phyloP scores from a whole-genome alignment of 108 stramenopile genomes.

The Nitzschia sp. region DNA sequence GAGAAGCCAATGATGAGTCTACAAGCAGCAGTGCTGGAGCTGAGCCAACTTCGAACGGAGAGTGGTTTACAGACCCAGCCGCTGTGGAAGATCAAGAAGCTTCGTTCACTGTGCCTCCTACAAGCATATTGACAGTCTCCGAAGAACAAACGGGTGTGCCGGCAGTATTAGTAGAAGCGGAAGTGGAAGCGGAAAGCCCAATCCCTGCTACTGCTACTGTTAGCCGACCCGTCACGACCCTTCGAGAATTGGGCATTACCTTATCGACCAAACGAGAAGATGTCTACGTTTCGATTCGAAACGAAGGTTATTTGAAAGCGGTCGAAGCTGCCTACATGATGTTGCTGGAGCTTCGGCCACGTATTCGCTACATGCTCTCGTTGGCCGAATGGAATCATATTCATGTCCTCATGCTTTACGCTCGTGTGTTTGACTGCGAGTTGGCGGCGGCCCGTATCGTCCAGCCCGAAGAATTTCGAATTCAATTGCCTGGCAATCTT shows the following conservation, averaged over 20 bases:
- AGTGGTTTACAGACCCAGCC: too few species aligned
- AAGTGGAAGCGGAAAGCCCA: not conserved
- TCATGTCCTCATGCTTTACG: constrained; percentile 26
- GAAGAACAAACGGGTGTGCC: too few species aligned
- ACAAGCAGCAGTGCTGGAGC: too few species aligned
- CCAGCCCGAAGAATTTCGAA: constrained; percentile 23
- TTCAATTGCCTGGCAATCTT: constrained; percentile 17
- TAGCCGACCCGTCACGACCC: not conserved
- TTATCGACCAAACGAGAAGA: not conserved
- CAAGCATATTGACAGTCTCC: not conserved
- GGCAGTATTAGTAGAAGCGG: too few species aligned
- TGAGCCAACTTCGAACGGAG: too few species aligned
- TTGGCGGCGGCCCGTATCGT: constrained; percentile 1
- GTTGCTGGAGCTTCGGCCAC: constrained; percentile 10
- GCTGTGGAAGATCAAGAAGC: too few species aligned
- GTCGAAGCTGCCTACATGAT: constrained; percentile 12
- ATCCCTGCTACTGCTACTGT: not conserved
- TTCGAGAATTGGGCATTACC: not conserved
- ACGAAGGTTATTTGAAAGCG: constrained; percentile 5
- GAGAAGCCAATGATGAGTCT: not conserved
- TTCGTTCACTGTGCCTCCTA: not conserved
- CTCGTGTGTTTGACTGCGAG: constrained; percentile 28
- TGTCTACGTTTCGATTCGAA: constrained; percentile 15
- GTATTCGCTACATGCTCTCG: constrained; percentile 22
- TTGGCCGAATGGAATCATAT: constrained; percentile 32